Conservation (phyloP, 371 early-diverging fungal genomes). For the Lichtheimia hyalospora region DNA sequence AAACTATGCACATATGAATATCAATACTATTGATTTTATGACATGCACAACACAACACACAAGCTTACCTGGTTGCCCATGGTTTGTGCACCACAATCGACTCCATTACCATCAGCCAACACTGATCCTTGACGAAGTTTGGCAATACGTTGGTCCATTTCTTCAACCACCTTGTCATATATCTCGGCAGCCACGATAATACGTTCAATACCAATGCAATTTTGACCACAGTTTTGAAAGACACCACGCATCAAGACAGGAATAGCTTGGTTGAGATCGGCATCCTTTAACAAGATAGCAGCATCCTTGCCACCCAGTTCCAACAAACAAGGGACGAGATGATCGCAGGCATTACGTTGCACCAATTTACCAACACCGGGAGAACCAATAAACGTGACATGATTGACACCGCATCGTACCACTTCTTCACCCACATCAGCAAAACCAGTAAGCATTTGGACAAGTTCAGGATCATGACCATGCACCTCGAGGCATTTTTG, state of each 20-base stretch:
- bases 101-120: constrained; percentile 62
- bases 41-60: too few relatives aligned
- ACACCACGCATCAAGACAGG: constrained; percentile 78
- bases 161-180: constrained; percentile 70
- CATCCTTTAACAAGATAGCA: constrained; percentile 76
- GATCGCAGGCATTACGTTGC: constrained; percentile 70
- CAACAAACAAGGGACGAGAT: constrained; percentile 81
- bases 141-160: constrained; percentile 54
- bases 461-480: constrained; percentile 75
- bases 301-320: constrained; percentile 93
- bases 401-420: constrained; percentile 62
- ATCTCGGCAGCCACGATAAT: constrained; percentile 67
- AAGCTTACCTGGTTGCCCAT: constrained; percentile 62
- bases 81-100: constrained; percentile 81
- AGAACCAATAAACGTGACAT: constrained; percentile 86
- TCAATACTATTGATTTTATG: neutral
- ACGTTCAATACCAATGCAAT: constrained; percentile 82
- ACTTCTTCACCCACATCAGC: constrained; percentile 80
- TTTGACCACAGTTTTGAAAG: constrained; percentile 87
- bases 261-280: constrained; percentile 65
- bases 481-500: constrained; percentile 64
- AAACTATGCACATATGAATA: constrained; percentile 14
- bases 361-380: constrained; percentile 79
- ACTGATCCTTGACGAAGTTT: constrained; percentile 71
- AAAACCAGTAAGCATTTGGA: constrained; percentile 80